phyloP scores from a whole-genome alignment of 2,329 filamentous ascomycete genomes.

The Allantophomopsis lycopodina region DNA sequence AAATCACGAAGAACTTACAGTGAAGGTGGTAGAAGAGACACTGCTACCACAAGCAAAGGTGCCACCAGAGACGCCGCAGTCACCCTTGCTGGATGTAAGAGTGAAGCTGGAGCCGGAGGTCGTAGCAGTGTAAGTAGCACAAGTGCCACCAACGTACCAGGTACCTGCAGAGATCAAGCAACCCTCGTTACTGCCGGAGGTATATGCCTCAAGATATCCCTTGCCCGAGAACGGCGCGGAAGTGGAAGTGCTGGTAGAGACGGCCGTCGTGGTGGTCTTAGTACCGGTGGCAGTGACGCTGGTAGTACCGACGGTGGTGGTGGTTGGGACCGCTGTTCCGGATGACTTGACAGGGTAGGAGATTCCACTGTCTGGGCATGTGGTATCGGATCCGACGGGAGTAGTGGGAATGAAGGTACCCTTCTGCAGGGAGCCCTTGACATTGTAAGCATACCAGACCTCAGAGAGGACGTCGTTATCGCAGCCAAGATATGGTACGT shows the following conservation, averaged over 20 bases:
- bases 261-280: slow-evolving; percentile 21
- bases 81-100: slow-evolving; percentile 41
- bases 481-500: slow-evolving; percentile 29
- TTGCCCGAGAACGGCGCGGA: slow-evolving; percentile 27
- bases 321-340: slow-evolving; percentile 3
- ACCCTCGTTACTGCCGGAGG: slow-evolving; percentile 34
- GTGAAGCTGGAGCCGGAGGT: slow-evolving; percentile 26
- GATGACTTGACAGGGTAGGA: slow-evolving; percentile 31
- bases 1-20: slow-evolving; percentile 11
- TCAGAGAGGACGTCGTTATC: slow-evolving; percentile 29
- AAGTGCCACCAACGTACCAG: slow-evolving; percentile 56
- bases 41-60: slow-evolving; percentile 38
- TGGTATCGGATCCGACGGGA: slow-evolving; percentile 23
- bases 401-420: slow-evolving; percentile 28
- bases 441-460: slow-evolving; percentile 39
- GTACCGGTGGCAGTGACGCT: slow-evolving; percentile 11
- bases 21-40: slow-evolving; percentile 24
- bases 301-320: slow-evolving; percentile 16
- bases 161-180: slow-evolving; percentile 53
- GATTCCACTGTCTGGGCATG: slow-evolving; percentile 49
- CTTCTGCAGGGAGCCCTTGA: slow-evolving; percentile 34
- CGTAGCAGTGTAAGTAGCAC: slow-evolving; percentile 48
- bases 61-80: slow-evolving; percentile 39
- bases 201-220: slow-evolving; percentile 43
- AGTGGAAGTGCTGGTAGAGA: slow-evolving; percentile 11